Evolutionary conservation across 768 basidiomycete genomes (phyloP).

Genomic region (Pleurotus tuber-regium): DNA sequence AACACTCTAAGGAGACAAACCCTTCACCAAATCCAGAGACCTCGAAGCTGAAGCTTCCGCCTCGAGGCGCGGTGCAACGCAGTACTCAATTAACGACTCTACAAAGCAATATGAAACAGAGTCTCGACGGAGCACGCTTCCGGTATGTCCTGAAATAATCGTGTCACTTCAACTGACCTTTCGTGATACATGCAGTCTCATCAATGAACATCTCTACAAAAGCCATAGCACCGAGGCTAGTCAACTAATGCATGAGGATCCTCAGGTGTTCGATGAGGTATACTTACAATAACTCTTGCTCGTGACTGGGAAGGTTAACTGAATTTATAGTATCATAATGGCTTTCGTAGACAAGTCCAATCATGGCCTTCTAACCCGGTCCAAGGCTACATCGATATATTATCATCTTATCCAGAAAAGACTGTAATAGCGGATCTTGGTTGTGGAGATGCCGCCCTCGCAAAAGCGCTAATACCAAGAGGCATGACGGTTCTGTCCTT

Average conservation of each 20-base stretch:
- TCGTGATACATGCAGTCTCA: conserved; percentile 49
- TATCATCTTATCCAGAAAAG: conserved; percentile 61
- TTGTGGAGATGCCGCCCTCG: conserved; percentile 91
- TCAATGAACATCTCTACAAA: conserved; percentile 93
- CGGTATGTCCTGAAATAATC: conserved; percentile 44
- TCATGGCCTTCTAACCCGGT: conserved; percentile 96
- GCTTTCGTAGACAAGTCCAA: conserved; percentile 88
- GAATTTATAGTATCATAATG: conserved; percentile 77
- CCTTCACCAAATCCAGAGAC: too few species aligned
- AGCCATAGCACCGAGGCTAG: conserved; percentile 72
- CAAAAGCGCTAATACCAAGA: conserved; percentile 66
- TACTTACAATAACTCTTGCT: conserved; percentile 12
- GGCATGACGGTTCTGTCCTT: conserved; percentile 73
- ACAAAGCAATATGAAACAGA: conserved; percentile 77
- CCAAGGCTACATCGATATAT: conserved; percentile 66
- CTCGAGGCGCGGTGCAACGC: too few species aligned
- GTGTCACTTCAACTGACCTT: background rate
- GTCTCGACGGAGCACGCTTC: conserved; percentile 84
- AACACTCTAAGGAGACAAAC: conserved; percentile 2
- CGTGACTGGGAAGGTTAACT: background rate
- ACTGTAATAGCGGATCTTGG: conserved; percentile 91
- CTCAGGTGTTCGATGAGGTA: conserved; percentile 82
- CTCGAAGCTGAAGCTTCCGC: too few species aligned
- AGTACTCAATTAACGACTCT: conserved; percentile 56
- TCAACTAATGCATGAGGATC: conserved; percentile 82